phyloP scores from a whole-genome alignment of 345 rosid genomes.

The Reutealis trisperma region DNA sequence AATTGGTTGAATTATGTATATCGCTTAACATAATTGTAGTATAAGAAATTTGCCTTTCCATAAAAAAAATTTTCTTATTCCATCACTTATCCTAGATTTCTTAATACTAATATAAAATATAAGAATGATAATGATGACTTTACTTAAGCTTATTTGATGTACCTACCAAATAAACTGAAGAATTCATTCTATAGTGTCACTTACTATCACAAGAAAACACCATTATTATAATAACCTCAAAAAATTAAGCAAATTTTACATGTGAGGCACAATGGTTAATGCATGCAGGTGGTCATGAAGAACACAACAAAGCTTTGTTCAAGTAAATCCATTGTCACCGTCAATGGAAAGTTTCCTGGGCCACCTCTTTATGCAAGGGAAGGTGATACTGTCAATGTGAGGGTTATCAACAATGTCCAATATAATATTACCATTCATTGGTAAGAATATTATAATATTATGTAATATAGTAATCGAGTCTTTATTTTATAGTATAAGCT shows the following conservation, averaged over 20 bases:
- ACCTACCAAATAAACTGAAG: neutral
- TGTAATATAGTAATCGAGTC: too few species aligned
- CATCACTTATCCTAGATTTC: neutral
- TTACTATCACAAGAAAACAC: neutral
- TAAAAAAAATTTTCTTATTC: too few species aligned
- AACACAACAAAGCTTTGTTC: slow-evolving; percentile 67
- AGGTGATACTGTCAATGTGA: slow-evolving; percentile 57
- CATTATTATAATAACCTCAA: neutral
- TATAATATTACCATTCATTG: slow-evolving; percentile 72
- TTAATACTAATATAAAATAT: too few species aligned
- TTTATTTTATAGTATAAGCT: too few species aligned
- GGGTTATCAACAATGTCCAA: slow-evolving; percentile 57
- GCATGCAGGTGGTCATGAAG: slow-evolving; percentile 55
- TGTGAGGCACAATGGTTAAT: neutral
- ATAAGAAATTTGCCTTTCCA: too few species aligned
- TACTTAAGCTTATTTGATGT: neutral
- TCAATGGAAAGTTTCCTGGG: slow-evolving; percentile 72
- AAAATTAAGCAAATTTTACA: too few species aligned
- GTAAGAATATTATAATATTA: slow-evolving; percentile 34
- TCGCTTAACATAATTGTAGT: too few species aligned
- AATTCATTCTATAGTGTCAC: neutral
- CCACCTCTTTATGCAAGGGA: slow-evolving; percentile 74
- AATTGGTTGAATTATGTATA: too few species aligned
- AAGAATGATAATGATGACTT: neutral
- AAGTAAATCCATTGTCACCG: slow-evolving; percentile 54